Evolutionary conservation across 495 filamentous ascomycete species (phyloP).

Genomic region (Achaetomiella virescens): DNA sequence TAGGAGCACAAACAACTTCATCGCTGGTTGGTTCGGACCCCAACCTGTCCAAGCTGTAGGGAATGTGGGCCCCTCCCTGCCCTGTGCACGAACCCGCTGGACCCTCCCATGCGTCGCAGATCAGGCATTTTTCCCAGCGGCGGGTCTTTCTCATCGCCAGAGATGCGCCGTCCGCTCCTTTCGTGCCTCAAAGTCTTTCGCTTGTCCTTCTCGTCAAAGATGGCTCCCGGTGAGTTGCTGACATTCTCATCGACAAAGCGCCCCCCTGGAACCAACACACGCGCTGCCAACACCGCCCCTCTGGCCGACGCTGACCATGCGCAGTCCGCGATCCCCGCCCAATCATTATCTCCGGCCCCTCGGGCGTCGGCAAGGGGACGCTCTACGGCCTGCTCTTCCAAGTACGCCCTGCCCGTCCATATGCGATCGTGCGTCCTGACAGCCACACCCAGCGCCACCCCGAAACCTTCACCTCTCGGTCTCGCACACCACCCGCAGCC

Average conservation of each 20-base stretch:
- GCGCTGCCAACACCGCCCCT: too few species aligned
- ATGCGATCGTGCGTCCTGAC: constrained; percentile 32
- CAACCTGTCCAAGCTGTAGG: too few species aligned
- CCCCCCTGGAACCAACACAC: too few species aligned
- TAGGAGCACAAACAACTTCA: too few species aligned
- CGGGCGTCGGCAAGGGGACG: constrained; percentile 83
- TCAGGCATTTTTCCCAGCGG: neutral
- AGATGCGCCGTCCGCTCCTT: constrained; percentile 11
- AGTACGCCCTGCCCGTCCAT: constrained; percentile 2
- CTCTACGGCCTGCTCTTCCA: constrained; percentile 65
- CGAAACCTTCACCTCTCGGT: constrained; percentile 75
- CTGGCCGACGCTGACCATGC: too few species aligned
- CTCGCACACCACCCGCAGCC: constrained; percentile 78
- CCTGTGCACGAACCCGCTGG: neutral
- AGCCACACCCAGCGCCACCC: constrained; percentile 46
- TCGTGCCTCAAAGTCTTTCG: constrained; percentile 11
- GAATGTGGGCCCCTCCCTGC: too few species aligned
- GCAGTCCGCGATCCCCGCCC: constrained; percentile 43
- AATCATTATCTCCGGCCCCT: constrained; percentile 81
- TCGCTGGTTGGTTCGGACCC: too few species aligned
- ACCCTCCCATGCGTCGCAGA: too few species aligned
- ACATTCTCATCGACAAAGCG: neutral
- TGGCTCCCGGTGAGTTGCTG: constrained; percentile 41
- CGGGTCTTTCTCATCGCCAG: neutral
- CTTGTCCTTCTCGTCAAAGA: constrained; percentile 25